Evolutionary conservation across 1,284 basidiomycete genomes (phyloP), one percentile per base, ranked within the genome.

Genomic region (Apiotrichum mycotoxinovorans): DNA sequence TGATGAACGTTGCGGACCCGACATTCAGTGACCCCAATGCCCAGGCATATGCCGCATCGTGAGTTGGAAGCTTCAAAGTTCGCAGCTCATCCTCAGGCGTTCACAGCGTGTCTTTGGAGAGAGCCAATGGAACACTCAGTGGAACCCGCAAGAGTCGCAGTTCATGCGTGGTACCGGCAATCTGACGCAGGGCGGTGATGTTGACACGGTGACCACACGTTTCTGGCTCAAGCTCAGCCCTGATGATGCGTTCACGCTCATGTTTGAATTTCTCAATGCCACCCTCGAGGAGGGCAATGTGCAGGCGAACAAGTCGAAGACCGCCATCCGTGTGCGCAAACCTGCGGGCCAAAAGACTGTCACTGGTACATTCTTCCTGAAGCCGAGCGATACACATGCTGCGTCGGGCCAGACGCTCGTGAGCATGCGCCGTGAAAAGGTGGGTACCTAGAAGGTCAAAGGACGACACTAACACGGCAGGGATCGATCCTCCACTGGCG

Each of bases 1-100:
- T 90, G 72, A 79, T 89, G 66, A 82, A 80, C 30, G 80, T 87
- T 56, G 86, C 70, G n/a, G 79, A 84, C 30, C 87, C 85, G 8
- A 75, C 80, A 43, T 67, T 84, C 49, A 56, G 37, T 11, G 59
- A 61, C 27, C 44, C 70, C 42, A 58, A 69, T 49, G 63, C 63
- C 5, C 64, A 69, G 46, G 66, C 72, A 1, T 74, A 75, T 50
- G 66, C 68, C 4, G 60, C 65, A 4, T 51, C 56, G 73, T 73
- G 51, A 56, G 66, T 64, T 23, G 20, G 4, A 18, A 8, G 8
- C 42, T 15, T 20, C 9, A 37, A 25, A 35, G 17, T 20, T 7
- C 4, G 14, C 12, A 40, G 46, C 54, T 56, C 22, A 58, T 35
- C 14, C 15, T 2, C 45, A 75, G 70, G 2, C 72, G 70, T 25